Base-by-base conservation (phyloP, 371 early-diverging fungal genomes). In the Lichtheimia ornata region DNA sequence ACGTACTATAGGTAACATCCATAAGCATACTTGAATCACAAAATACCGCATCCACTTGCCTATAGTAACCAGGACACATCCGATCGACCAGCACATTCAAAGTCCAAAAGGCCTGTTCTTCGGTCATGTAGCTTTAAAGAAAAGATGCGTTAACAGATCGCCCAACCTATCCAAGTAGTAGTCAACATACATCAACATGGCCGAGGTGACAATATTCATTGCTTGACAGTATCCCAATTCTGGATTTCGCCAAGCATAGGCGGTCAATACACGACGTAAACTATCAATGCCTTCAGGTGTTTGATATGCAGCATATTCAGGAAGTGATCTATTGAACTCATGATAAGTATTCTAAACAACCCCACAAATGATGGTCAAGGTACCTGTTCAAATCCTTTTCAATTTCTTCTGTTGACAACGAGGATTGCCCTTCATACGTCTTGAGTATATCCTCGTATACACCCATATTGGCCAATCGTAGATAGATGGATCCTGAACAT, bases 201-300 rank as follows among this genome's bases (percentile, higher is more conserved):
- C 95, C 35, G 94, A 93, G 14, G 94, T 94, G 3, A 98, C 92
- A 70, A 98, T 95, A 72, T 98, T 98, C 99, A 98, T 98, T 0
- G 99, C 98, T 73, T 98, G 98, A 71, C 98, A 97, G 74, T 98
- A 98, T 13, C 99, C 99, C 20, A 98, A 84, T 67, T 95, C 95
- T 0, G 93, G 89, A 59, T 94, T 87, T 63, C 85, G 84, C 88
- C 90, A 89, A 12, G 92, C 83, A 71, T 94, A 94, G 3, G 95
- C 93, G 40, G 83, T 86, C 25, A 98, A 76, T 12, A 97, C 97
- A 24, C 95, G 84, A 35, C 99, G 84, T 58, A 98, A 77, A 11
- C 93, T 81, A 49, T 91, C 84, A 57, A 98, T 97, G 0, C 99
- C 99, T 63, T 97, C 92, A 12, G 83, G 83, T 5, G 81, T 88